Conservation (phyloP, 176 grass and related monocot genomes). For the Tillandsia leiboldiana region DNA sequence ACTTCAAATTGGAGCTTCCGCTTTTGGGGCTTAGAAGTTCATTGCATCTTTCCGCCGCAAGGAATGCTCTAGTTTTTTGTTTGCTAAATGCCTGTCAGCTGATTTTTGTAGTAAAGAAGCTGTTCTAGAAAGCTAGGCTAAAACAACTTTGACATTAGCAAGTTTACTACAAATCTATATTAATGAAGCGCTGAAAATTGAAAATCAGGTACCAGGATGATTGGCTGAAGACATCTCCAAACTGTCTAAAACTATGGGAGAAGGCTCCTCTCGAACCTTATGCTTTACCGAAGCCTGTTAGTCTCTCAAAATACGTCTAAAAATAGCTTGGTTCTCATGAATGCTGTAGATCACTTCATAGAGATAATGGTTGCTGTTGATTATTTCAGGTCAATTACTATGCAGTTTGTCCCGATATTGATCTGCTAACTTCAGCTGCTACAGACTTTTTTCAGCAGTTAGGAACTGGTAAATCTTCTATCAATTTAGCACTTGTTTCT, state of each 20-base stretch:
- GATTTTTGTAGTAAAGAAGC: no score
- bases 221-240: slow-evolving; percentile 79
- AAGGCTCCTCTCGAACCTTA: slow-evolving; percentile 97
- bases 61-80: no score
- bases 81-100: no score
- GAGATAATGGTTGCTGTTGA: slow-evolving; percentile 1
- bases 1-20: no score
- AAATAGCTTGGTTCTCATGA: neutral
- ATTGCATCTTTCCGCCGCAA: no score
- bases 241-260: slow-evolving; percentile 79
- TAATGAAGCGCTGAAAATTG: slow-evolving; percentile 23
- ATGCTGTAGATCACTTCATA: slow-evolving; percentile 8
- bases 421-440: slow-evolving; percentile 68
- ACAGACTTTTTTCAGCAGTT: slow-evolving; percentile 83
- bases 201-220: slow-evolving; percentile 93
- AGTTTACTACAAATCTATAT: slow-evolving; percentile 10
- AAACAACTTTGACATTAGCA: slow-evolving; percentile 5
- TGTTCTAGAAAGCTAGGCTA: no score
- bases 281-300: slow-evolving; percentile 82
- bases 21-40: no score
- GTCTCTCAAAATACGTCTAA: slow-evolving; percentile 15
- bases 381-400: slow-evolving; percentile 70
- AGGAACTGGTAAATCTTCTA: slow-evolving; percentile 53
- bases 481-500: slow-evolving; percentile 6
- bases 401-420: slow-evolving; percentile 88